These are phyloP conservation scores for Fusarium begoniae DNA, from an alignment of 2,329 filamentous ascomycete species.

Conservation along the genomic window DNA sequence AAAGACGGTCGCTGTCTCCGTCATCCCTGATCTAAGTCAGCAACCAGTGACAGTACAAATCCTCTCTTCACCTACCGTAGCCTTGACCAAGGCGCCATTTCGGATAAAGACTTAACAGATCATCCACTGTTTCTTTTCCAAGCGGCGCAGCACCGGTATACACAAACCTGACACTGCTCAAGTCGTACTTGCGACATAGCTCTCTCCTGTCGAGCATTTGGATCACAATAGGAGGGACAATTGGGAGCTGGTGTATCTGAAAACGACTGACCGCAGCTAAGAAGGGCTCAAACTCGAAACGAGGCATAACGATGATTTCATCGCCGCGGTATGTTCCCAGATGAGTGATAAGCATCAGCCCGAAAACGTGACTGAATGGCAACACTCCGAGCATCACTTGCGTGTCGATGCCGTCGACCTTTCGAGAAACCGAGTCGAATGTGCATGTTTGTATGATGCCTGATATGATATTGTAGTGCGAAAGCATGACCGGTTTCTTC, in stretches of 20 bases:
- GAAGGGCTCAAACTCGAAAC: conserved; percentile 74
- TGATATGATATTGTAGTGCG: conserved; percentile 81
- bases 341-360: conserved; percentile 76
- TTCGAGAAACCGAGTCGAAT: conserved; percentile 52
- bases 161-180: conserved; percentile 16
- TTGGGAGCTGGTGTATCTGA: conserved; percentile 10
- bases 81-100: conserved; percentile 74
- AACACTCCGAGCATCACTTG: conserved; percentile 70
- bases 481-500: conserved; percentile 79
- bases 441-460: conserved; percentile 71
- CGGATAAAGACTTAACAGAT: conserved; percentile 69
- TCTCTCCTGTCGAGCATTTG: conserved; percentile 2
- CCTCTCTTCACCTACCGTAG: conserved; percentile 62
- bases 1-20: conserved; percentile 1
- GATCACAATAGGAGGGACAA: conserved; percentile 9
- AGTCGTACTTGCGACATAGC: not conserved
- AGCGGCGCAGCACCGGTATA: conserved; percentile 69
- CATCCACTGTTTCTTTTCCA: conserved; percentile 72
- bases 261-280: conserved; percentile 47
- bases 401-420: conserved; percentile 48
- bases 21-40: conserved; percentile 59
- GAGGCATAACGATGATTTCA: conserved; percentile 75
- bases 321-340: conserved; percentile 75
- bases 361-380: conserved; percentile 85
- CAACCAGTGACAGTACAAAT: conserved; percentile 23